phyloP scores from a whole-genome alignment of 2,329 filamentous ascomycete species.

The Beauveria australis region DNA sequence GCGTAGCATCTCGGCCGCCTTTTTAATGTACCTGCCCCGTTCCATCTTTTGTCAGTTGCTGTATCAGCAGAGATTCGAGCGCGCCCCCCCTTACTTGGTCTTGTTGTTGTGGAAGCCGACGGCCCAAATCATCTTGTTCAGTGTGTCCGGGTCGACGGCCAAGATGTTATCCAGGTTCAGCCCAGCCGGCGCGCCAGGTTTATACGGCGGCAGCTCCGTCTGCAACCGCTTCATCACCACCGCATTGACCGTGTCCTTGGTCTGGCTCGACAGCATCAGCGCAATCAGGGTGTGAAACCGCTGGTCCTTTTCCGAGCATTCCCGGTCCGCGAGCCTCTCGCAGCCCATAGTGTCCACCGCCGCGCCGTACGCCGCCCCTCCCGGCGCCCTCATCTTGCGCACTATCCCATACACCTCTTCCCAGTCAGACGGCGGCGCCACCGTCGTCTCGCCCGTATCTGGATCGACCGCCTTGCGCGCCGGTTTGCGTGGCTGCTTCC shows the following conservation, averaged over 20 bases:
- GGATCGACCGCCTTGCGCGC: constrained; percentile 35
- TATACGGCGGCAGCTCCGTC: constrained; percentile 54
- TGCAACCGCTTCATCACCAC: constrained; percentile 74
- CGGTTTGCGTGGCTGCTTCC: constrained; percentile 31
- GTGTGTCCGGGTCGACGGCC: constrained; percentile 53
- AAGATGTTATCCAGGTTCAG: constrained; percentile 74
- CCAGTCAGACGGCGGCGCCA: constrained; percentile 70
- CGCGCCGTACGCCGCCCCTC: constrained; percentile 56
- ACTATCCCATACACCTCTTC: constrained; percentile 70
- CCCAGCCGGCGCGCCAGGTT: constrained; percentile 35
- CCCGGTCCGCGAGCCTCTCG: constrained; percentile 58
- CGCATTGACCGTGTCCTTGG: constrained; percentile 85
- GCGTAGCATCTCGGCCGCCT: constrained; percentile 62
- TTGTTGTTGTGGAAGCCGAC: constrained; percentile 96
- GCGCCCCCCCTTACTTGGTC: constrained; percentile 50
- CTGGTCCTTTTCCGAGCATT: constrained; percentile 44
- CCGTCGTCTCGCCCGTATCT: constrained; percentile 29
- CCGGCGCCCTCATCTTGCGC: constrained; percentile 61
- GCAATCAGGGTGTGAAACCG: constrained; percentile 82
- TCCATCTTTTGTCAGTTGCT: not conserved
- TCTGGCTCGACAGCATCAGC: constrained; percentile 87
- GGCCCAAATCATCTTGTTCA: constrained; percentile 69
- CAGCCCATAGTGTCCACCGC: constrained; percentile 98
- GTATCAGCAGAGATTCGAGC: not conserved
- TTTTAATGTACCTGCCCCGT: constrained; percentile 53